Conservation (phyloP, 345 rosid species). For the Lepidium didymum region DNA sequence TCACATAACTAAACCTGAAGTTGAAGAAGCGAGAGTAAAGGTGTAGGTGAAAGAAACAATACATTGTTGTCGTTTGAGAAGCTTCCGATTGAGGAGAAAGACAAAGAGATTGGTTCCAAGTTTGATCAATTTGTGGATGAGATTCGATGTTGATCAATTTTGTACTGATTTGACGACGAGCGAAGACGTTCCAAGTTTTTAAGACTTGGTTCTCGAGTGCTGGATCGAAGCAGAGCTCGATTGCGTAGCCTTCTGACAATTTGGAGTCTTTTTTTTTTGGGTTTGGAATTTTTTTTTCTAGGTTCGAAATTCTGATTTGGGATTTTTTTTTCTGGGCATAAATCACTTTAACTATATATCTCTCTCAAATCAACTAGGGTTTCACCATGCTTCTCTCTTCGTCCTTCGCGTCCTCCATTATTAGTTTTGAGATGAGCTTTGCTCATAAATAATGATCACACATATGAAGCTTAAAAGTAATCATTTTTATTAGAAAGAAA, state of each 20-base stretch:
- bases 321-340: no score
- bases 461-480: not conserved
- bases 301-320: no score
- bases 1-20: slow-evolving; percentile 66
- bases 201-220: slow-evolving; percentile 91
- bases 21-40: slow-evolving; percentile 63
- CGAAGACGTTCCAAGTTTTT: slow-evolving; percentile 95
- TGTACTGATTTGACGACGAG: slow-evolving; percentile 93
- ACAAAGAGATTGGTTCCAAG: slow-evolving; percentile 62
- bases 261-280: no score
- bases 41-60: slow-evolving; percentile 73
- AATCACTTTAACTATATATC: no score
- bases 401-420: not conserved
- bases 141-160: slow-evolving; percentile 91
- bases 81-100: slow-evolving; percentile 65
- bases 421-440: not conserved
- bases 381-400: not conserved
- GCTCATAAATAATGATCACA: not conserved
- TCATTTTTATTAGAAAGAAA: not conserved
- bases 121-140: slow-evolving; percentile 80
- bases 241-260: slow-evolving; percentile 67
- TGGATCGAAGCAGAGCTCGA: slow-evolving; percentile 93
- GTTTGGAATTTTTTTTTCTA: no score
- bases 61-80: slow-evolving; percentile 57
- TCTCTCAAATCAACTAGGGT: not conserved